A percentile compares a stretch with the other conserved stretches of the same genome.
Evolutionary conservation across 768 basidiomycete species (phyloP).

Genomic region (Auriculariales sp.): DNA sequence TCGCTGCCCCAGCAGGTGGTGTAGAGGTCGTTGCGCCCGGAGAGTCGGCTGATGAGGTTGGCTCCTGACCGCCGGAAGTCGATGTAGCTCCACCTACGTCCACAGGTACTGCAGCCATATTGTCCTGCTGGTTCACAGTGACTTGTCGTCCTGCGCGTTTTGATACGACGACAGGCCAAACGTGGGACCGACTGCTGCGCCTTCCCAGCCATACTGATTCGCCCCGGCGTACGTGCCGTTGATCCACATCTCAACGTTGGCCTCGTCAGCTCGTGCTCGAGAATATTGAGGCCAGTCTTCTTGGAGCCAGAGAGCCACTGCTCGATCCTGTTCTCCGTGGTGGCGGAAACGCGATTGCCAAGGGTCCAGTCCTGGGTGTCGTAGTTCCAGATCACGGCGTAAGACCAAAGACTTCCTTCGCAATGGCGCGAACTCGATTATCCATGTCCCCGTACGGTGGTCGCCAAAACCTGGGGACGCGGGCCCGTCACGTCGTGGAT

Average conservation of each 20-base stretch:
- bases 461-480: slow-evolving; percentile 63
- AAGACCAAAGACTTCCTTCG: slow-evolving; percentile 73
- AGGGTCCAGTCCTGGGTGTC: slow-evolving; percentile 65
- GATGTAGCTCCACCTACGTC: no score
- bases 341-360: slow-evolving; percentile 24
- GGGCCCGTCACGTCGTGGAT: slow-evolving; percentile 71
- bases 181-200: slow-evolving; percentile 33
- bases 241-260: slow-evolving; percentile 53
- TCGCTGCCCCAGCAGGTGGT: no score
- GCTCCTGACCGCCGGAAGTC: no score
- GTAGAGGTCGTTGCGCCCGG: no score
- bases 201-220: slow-evolving; percentile 54
- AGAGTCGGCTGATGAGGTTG: no score
- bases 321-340: slow-evolving; percentile 21
- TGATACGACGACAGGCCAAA: neutral
- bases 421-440: slow-evolving; percentile 71
- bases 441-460: slow-evolving; percentile 81
- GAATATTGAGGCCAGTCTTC: slow-evolving; percentile 60
- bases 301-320: slow-evolving; percentile 44
- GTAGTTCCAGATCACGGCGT: slow-evolving; percentile 82
- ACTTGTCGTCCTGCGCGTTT: neutral
- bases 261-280: slow-evolving; percentile 69
- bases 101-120: neutral
- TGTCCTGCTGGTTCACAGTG: neutral
- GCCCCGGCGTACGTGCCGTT: slow-evolving; percentile 43